Evolutionary conservation across 257 asterid genomes (phyloP).

Genomic region (Oldenlandia corymbosa): DNA sequence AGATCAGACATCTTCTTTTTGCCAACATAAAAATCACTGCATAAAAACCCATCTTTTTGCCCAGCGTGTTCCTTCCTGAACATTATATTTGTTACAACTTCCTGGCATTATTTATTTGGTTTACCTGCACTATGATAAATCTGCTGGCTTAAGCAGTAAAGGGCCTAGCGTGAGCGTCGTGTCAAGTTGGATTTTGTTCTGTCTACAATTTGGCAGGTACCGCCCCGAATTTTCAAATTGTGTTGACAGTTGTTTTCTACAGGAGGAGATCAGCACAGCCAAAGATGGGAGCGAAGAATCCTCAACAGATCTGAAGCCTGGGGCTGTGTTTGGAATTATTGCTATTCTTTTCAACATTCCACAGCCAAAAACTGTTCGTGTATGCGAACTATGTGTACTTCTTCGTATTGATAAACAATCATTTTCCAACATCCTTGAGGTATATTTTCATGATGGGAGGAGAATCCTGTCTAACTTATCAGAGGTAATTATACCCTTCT

Average conservation of each 20-base stretch:
- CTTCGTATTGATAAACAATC: slow-evolving; percentile 87
- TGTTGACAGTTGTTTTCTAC: slow-evolving; percentile 16
- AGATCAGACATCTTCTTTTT: not conserved
- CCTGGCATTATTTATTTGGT: not conserved
- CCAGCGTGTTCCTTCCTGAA: not conserved
- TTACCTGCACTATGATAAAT: not conserved
- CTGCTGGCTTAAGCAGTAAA: not conserved
- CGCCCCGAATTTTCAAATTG: not conserved
- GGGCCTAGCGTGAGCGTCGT: no score
- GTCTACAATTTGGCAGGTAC: no score
- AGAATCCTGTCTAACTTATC: slow-evolving; percentile 68
- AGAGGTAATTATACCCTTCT: slow-evolving; percentile 47
- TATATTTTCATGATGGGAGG: slow-evolving; percentile 84
- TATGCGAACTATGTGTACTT: slow-evolving; percentile 69
- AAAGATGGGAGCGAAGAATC: slow-evolving; percentile 70
- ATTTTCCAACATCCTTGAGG: slow-evolving; percentile 70
- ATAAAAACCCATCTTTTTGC: no score
- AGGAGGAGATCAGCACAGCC: slow-evolving; percentile 73
- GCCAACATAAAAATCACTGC: no score
- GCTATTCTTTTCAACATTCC: slow-evolving; percentile 89
- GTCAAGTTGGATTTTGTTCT: no score
- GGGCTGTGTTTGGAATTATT: slow-evolving; percentile 67
- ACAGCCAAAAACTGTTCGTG: slow-evolving; percentile 94
- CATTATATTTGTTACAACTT: not conserved
- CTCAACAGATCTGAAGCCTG: slow-evolving; percentile 46